phyloP scores from a whole-genome alignment of 176 grass and related monocot species.

The Chloris gayana region DNA sequence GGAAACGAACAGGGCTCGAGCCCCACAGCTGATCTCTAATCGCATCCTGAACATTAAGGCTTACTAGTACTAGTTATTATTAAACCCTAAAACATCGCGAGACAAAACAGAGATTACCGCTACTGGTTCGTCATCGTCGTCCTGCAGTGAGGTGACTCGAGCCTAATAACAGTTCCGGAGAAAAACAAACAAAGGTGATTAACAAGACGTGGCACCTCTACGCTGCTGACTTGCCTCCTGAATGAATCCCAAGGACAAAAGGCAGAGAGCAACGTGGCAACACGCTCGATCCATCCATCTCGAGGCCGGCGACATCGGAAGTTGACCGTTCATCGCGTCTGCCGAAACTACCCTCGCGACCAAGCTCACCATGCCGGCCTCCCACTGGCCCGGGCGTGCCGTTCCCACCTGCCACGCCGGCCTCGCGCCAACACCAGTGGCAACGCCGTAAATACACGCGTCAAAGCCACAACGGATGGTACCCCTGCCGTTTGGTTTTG shows the following conservation, averaged over 20 bases:
- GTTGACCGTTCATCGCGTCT: constrained; percentile 25
- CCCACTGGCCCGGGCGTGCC: too few species aligned
- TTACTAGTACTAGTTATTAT: background rate
- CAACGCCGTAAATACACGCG: background rate
- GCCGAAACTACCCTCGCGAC: background rate
- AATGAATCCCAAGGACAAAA: background rate
- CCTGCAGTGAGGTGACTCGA: background rate
- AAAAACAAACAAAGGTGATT: background rate
- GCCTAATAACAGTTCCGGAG: background rate
- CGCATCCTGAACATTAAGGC: background rate
- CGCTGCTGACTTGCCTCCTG: background rate
- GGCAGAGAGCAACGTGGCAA: constrained; percentile 35
- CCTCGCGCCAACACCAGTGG: background rate
- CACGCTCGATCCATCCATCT: constrained; percentile 5
- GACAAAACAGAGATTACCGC: background rate
- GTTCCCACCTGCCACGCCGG: background rate
- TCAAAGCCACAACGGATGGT: background rate
- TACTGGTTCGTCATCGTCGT: background rate
- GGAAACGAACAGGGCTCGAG: too few species aligned
- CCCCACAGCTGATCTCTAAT: background rate
- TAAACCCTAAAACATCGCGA: background rate
- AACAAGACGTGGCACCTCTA: constrained; percentile 29
- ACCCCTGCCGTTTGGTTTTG: constrained; percentile 47
- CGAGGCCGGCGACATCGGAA: constrained; percentile 12
- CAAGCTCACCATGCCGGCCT: background rate